Conservation (phyloP, 352 stramenopile species). For the Globisporangium sylvaticum region DNA sequence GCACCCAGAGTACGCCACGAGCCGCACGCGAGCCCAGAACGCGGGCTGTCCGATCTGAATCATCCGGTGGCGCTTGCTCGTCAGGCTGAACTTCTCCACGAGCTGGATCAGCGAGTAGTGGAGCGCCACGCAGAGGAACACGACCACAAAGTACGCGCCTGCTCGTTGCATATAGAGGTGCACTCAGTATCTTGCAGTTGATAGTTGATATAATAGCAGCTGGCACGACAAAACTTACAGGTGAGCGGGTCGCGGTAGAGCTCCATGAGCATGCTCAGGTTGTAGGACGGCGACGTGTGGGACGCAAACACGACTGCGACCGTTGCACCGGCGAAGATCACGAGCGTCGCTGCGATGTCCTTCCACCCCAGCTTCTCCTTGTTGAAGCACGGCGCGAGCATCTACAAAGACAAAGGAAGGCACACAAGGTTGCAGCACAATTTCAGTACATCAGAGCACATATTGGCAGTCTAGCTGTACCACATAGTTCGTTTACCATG, state of each 20-base stretch:
- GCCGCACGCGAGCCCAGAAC: conserved; percentile 60
- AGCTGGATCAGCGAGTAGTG: conserved; percentile 69
- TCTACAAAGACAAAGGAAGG: conserved; percentile 23
- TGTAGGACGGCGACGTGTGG: conserved; percentile 83
- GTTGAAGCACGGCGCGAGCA: conserved; percentile 83
- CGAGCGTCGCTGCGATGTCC: conserved; percentile 72
- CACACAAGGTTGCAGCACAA: neutral
- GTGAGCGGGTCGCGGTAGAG: conserved; percentile 77
- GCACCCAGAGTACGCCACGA: conserved; percentile 71
- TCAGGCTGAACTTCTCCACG: conserved; percentile 62
- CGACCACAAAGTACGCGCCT: conserved; percentile 52
- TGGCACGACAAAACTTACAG: conserved; percentile 27
- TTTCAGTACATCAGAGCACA: neutral
- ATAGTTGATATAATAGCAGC: no score
- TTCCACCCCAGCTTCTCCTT: conserved; percentile 82
- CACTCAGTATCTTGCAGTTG: no score
- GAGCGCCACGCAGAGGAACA: conserved; percentile 44
- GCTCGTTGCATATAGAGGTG: neutral
- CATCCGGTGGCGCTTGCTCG: conserved; percentile 66
- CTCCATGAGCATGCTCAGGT: conserved; percentile 68
- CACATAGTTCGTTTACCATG: conserved; percentile 66
- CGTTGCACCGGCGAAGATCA: conserved; percentile 83
- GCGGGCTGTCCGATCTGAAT: conserved; percentile 64
- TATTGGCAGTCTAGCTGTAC: neutral
- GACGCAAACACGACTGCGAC: conserved; percentile 81